Base-by-base conservation (phyloP, 148 eudicot genomes). In the Camellia japonica region DNA sequence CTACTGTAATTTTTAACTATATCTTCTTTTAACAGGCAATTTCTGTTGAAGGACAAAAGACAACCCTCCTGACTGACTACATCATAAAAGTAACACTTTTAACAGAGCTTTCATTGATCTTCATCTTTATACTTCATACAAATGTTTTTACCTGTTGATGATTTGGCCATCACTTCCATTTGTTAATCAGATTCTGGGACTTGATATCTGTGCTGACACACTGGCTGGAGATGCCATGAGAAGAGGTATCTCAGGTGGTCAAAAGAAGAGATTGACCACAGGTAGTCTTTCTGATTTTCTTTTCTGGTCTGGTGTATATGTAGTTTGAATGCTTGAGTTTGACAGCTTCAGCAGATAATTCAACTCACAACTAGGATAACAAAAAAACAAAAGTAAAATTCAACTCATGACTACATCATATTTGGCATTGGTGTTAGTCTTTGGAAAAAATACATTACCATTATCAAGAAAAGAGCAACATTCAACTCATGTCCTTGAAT, bases 161-260 rank as follows among this genome's bases (percentile, higher is more conserved):
- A 44, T 78, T 71, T 60, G 7, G n/a, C 74, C 68, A 46, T 59
- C 70, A 13, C 79, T 71, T 54, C 42, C 68, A 30, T 65, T 30
- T 16, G 66, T 49, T 42, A 58, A 19, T 18, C 87, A 95, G 97
- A 91, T 95, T 88, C 90, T 93, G 79, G 97, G 97, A 73, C 91
- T 95, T 71, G 93, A 90, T 80, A 67, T 84, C 1, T 95, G 98
- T 86, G 89, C 95, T 44, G 94, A 95, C 78, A 91, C 88, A 44
- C 56, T 88, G 62, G 83, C 82, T 73, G 98, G 97, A 68, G 92
- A 95, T 84, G 93, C 85, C 64, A 95, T 93, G 97, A 95, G 86
- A 80, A 84, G 92, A 90, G 97, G 98, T 56, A 85, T 95, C 63
- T 93, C 96, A 18, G 97, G 97, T 71, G 97, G 97, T 74, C 92